Evolutionary conservation across 2,329 filamentous ascomycete species (phyloP), one percentile per base, ranked within the genome.

Genomic region (Fusarium sacchari): DNA sequence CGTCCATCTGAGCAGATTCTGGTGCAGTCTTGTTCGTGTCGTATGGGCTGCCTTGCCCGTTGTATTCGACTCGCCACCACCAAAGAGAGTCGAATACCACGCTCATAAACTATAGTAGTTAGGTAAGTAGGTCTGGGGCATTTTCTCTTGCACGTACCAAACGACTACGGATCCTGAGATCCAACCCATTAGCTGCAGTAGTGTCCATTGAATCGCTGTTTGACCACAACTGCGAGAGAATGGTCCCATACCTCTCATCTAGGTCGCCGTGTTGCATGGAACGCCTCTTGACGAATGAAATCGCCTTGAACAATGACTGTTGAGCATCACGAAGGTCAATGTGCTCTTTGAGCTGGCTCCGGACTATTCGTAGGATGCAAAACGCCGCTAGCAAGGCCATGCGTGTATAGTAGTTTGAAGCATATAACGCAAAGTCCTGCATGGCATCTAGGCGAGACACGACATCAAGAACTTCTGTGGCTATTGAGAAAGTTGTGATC

Each of bases 1-100:
- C 40, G 30, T n/a, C 36, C 15, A 13, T 26, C 36, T 60, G 58
- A 22, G 5, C 28, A 60, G 26, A 26, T 42, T 60, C 36, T 34
- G 47, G 28, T 1, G 8, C 46, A 56, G 28, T 15, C n/a, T 34
- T 60, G 36, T 26, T 26, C 18, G 12, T 56, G 24, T 60, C 32
- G 46, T 60, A 60, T 14, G 58, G 47, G 24, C 58, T 60, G 28
- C 58, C 58, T 56, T 60, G 58, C 36, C 58, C 58, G 22, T 60
- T 60, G 34, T 56, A 56, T 18, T 60, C 58, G 28, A 60, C 58
- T 60, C 58, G 47, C 47, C 58, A 60, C 58, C 58, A 56, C 58
- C 58, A 60, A 22, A 56, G 46, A 22, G 36, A 60, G 47, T 56
- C 58, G 34, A 60, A 60, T 9, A 56, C 58, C 10, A 60, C 47